These are phyloP conservation scores for Alternaria hordeiaustralica DNA, from an alignment of 2,329 filamentous ascomycete genomes.

Conservation along the genomic window DNA sequence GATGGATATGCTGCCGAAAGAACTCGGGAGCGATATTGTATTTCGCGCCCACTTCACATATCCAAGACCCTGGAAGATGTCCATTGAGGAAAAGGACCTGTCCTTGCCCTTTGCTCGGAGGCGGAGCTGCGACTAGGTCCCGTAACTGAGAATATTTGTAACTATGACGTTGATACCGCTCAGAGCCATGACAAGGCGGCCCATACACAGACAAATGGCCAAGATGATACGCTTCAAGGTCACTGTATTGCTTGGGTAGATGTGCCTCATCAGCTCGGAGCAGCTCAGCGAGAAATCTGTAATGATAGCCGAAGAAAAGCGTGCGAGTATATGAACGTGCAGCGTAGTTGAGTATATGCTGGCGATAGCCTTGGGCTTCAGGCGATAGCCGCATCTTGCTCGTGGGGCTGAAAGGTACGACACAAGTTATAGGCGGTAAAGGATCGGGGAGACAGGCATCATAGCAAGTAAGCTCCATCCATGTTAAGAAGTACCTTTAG, in stretches of 20 bases:
- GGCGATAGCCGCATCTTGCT: conserved; percentile 1
- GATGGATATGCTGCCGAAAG: conserved; percentile 13
- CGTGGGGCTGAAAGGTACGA: background rate
- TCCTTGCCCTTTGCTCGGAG: background rate
- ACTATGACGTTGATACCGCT: background rate
- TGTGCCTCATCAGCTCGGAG: background rate
- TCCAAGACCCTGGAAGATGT: conserved; percentile 14
- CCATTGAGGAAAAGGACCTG: conserved; percentile 14
- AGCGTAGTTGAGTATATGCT: conserved; percentile 1
- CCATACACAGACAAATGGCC: conserved; percentile 1
- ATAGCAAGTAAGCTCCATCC: background rate
- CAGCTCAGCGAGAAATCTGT: conserved; percentile 7
- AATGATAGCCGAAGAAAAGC: conserved; percentile 11
- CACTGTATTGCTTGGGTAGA: background rate
- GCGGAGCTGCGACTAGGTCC: background rate
- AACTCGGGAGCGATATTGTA: conserved; percentile 8
- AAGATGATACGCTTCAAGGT: conserved; percentile 6
- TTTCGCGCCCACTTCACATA: conserved; percentile 6
- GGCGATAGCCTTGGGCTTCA: conserved; percentile 1
- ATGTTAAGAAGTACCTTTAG: background rate
- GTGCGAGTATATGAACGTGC: conserved; percentile 15
- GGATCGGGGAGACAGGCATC: background rate
- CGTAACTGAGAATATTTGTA: conserved; percentile 3
- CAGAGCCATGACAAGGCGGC: background rate
- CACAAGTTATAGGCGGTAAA: background rate